Percentiles rank a stretch among this genome's conserved stretches.
Evolutionary conservation across 1,284 basidiomycete species (phyloP).

Genomic region (Gymnopus androsaceus): DNA sequence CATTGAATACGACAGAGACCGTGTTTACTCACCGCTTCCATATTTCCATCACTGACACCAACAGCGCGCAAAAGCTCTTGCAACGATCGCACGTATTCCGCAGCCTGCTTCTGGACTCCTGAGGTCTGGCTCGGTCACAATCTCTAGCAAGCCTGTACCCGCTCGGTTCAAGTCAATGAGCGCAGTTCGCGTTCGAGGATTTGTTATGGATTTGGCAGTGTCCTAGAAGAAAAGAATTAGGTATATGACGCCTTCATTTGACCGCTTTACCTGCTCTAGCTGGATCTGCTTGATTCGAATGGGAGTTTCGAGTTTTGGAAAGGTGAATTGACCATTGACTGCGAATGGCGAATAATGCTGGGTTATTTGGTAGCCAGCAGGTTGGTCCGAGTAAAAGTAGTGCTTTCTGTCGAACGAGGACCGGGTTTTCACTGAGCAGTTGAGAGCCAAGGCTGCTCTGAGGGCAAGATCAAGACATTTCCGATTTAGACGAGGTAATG

Average conservation of each 20-base stretch:
- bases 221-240: constrained; percentile 56
- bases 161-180: constrained; percentile 91
- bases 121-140: constrained; percentile 94
- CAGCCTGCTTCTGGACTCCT: constrained; percentile 90
- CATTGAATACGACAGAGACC: background rate
- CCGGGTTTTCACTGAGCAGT: constrained; percentile 68
- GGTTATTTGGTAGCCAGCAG: constrained; percentile 95
- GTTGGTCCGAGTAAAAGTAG: constrained; percentile 96
- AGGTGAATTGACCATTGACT: constrained; percentile 53
- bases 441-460: constrained; percentile 81
- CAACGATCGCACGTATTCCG: constrained; percentile 83
- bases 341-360: constrained; percentile 70
- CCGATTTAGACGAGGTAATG: constrained; percentile 80
- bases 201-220: constrained; percentile 88
- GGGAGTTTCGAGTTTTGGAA: constrained; percentile 44
- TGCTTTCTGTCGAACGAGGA: constrained; percentile 96
- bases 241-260: constrained; percentile 1
- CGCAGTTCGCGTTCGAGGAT: constrained; percentile 55
- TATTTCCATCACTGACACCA: constrained; percentile 92
- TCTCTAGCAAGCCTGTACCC: constrained; percentile 91
- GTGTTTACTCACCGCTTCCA: constrained; percentile 79
- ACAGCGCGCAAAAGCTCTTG: constrained; percentile 83
- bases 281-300: constrained; percentile 94
- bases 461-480: constrained; percentile 83
- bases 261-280: constrained; percentile 76